phyloP scores from a whole-genome alignment of 1,139 yeast genomes.

The Candida freyschussii region DNA sequence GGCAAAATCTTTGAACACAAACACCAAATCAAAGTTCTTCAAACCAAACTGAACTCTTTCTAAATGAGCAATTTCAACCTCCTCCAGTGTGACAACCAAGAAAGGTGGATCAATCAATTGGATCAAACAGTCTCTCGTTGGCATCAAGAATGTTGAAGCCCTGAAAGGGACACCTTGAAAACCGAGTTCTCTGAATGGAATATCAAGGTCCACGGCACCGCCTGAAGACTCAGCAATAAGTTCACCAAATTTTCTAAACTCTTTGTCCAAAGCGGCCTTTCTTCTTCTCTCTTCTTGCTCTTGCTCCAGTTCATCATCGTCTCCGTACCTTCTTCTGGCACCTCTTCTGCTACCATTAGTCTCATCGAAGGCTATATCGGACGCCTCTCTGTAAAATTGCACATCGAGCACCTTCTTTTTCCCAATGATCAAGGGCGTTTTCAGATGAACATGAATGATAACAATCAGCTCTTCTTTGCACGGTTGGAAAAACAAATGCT shows the following conservation, averaged over 20 bases:
- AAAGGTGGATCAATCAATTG: conserved; percentile 95
- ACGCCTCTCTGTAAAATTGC: conserved; percentile 94
- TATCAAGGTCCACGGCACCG: conserved; percentile 80
- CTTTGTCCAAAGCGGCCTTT: conserved; percentile 86
- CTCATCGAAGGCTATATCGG: conserved; percentile 95
- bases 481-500: conserved; percentile 92
- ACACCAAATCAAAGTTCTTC: conserved; percentile 92
- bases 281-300: conserved; percentile 97
- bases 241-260: conserved; percentile 86
- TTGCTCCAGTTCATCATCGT: conserved; percentile 96
- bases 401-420: conserved; percentile 93
- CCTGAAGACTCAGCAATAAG: conserved; percentile 82
- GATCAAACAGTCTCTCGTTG: conserved; percentile 93
- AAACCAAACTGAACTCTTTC: conserved; percentile 98
- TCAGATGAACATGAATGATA: conserved; percentile 85
- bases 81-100: conserved; percentile 83
- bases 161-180: conserved; percentile 97
- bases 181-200: conserved; percentile 94
- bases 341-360: conserved; percentile 87
- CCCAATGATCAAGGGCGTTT: conserved; percentile 91
- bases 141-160: conserved; percentile 92
- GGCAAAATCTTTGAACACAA: conserved; percentile 86
- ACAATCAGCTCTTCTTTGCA: conserved; percentile 94
- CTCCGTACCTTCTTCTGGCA: conserved; percentile 79
- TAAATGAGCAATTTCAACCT: conserved; percentile 89